Base-by-base conservation (phyloP, 257 asterid species). In the Handroanthus guayacan region DNA sequence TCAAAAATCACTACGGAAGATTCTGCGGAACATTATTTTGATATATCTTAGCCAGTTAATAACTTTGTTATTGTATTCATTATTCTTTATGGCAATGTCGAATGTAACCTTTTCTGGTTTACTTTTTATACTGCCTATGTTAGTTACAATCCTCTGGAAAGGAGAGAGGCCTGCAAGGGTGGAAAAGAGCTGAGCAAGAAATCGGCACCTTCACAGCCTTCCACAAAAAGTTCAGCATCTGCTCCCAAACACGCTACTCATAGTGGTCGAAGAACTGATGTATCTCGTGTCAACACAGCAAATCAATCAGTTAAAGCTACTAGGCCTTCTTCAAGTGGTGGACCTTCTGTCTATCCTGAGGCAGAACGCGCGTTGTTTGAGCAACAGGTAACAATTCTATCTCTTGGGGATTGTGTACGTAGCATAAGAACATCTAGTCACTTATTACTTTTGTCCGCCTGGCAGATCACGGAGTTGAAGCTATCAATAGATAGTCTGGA, bases 81-180 rank as follows among this genome's bases (percentile, higher is more conserved):
- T 41, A 76, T 18, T 58, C 5, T 51, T 17, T 37, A 52, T 61
- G 17, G 48, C 38, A 47, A 63, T 69, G 16, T 62, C n/a, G 54
- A 75, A 37, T 55, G 11, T 11, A 17, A 67, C 60, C 56, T 47
- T 16, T 54, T 43, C 74, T 31, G 31, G 60, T 47, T 64, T 60
- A 13, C 31, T 56, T 41, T 41, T 17, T 80, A 41, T 69, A 12
- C 34, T 36, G 60, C 50, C 63, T 12, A 62, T 67, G 1, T 36
- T 79, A 92, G 99, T 72, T 94, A 94, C 86, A 92, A 94, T 77
- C 84, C 99, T 77, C 78, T 89, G 80, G 99, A 92, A 76, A 89
- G 99, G 84, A 90, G 99, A 82, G 97, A 92, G 80, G 85, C 85
- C 50, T 83, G 89, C 86, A 92, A 90, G 87, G 97, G 97, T 67